Percentiles rank a stretch among this genome's conserved stretches.
These are phyloP conservation scores for Suillus hirtellus DNA, from an alignment of 768 basidiomycete species.

Conservation along the genomic window DNA sequence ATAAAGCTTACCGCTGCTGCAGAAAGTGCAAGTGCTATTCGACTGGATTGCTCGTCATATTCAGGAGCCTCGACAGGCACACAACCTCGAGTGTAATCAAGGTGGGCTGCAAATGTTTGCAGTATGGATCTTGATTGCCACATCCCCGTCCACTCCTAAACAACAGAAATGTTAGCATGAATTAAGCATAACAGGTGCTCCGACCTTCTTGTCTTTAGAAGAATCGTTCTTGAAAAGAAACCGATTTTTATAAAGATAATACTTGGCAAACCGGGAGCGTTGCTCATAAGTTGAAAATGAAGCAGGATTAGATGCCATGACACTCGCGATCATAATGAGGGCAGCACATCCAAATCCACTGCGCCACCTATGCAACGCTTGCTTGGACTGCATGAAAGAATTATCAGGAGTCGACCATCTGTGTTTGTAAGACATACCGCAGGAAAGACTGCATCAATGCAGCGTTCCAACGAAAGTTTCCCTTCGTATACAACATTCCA, in stretches of 20 bases:
- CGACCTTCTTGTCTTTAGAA: neutral
- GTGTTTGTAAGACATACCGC: neutral
- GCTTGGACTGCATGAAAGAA: conserved; percentile 1
- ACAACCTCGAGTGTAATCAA: conserved; percentile 10
- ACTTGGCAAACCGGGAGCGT: neutral
- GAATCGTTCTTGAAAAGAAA: conserved; percentile 2
- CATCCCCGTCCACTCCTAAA: conserved; percentile 17
- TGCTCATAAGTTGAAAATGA: neutral
- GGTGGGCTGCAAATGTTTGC: neutral
- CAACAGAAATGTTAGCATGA: neutral
- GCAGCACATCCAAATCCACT: neutral
- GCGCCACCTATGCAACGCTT: neutral
- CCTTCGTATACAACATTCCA: conserved; percentile 13
- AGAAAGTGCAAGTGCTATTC: conserved; percentile 14
- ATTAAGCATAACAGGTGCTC: neutral
- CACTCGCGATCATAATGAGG: neutral
- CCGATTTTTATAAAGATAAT: neutral
- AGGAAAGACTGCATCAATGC: neutral
- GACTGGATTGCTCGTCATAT: neutral
- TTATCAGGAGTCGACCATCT: neutral
- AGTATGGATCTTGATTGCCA: conserved; percentile 6
- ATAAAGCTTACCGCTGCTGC: conserved; percentile 10
- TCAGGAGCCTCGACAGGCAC: too few relatives aligned
- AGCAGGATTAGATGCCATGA: neutral
- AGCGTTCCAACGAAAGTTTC: conserved; percentile 4